These are phyloP conservation scores for Pezicula carpinea DNA, from an alignment of 2,329 filamentous ascomycete species.

Conservation along the genomic window DNA sequence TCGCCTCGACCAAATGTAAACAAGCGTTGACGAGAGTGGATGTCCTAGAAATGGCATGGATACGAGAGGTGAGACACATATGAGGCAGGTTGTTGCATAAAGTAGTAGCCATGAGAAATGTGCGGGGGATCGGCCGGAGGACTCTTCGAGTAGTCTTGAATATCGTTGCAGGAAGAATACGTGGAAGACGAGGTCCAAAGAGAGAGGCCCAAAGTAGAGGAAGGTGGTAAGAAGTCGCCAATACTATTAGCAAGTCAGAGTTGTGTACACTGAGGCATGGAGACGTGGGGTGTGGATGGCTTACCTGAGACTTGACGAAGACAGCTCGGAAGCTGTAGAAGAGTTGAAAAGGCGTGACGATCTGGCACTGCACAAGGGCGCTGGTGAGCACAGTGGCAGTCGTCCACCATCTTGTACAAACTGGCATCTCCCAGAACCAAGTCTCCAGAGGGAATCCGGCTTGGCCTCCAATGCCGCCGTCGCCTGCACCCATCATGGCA, in stretches of 20 bases:
- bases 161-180: conserved; percentile 98
- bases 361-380: conserved; percentile 85
- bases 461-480: conserved; percentile 40
- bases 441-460: conserved; percentile 78
- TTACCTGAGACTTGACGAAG: conserved; percentile 85
- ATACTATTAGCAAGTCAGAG: conserved; percentile 53
- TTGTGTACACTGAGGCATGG: not conserved
- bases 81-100: conserved; percentile 75
- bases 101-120: conserved; percentile 93
- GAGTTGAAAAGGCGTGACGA: conserved; percentile 88
- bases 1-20: conserved; percentile 96
- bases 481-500: conserved; percentile 30
- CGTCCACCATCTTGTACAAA: conserved; percentile 96
- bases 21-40: conserved; percentile 83
- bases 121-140: conserved; percentile 83
- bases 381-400: conserved; percentile 85
- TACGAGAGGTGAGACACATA: conserved; percentile 78
- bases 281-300: conserved; percentile 27
- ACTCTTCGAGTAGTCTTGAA: conserved; percentile 90
- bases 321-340: conserved; percentile 96
- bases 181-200: conserved; percentile 91
- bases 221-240: conserved; percentile 97
- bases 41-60: conserved; percentile 94
- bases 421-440: conserved; percentile 99
- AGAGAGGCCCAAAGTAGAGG: conserved; percentile 93